Evolutionary conservation across 306 rosid genomes (phyloP), one percentile per base, ranked within the genome.

Genomic region (Prunus mume): DNA sequence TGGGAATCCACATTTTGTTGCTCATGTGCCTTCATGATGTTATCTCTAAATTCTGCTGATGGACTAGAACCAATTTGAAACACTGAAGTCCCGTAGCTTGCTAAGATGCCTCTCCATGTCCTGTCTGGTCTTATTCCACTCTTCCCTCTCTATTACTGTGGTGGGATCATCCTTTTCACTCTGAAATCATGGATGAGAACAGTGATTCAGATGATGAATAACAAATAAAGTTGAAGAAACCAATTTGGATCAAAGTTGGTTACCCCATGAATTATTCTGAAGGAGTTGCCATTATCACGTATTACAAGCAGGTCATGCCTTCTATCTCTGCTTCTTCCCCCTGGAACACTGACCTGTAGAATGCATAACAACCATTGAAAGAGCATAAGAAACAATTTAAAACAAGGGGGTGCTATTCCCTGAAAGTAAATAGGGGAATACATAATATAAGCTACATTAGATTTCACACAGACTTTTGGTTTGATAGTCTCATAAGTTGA

Each of bases 61-160:
- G 24, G 72, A 76, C 83, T 84, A 94, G 70, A 92, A 94, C 98
- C 98, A 94, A 74, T 92, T 92, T 71, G 97, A 94, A 77, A 86
- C 81, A 49, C 75, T 88, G 83, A 92, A 94, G 86, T 94, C 98
- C 55, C 96, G 86, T 77, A 94, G 86, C 88, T 94, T 94, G 9
- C 97, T 89, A 57, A 94, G 98, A 85, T 94, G 96, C 76, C 88
- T 94, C 85, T 94, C 98, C 98, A 92, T 94, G 72, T 94, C 98
- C 76, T 84, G 68, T 80, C 98, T 89, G 74, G 86, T 81, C 72
- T 69, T 85, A 64, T 30, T 50, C 98, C 98, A 94, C 74, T 94
- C 97, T 76, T 89, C 91, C 75, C 83, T 90, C 86, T 90, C 96
- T 85, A 94, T 91, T 72, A 94, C 95, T 55, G 95, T 87, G 71